Evolutionary conservation across 2,329 filamentous ascomycete genomes (phyloP), one percentile per base, ranked within the genome.

Genomic region (Nigrospora sphaerica): DNA sequence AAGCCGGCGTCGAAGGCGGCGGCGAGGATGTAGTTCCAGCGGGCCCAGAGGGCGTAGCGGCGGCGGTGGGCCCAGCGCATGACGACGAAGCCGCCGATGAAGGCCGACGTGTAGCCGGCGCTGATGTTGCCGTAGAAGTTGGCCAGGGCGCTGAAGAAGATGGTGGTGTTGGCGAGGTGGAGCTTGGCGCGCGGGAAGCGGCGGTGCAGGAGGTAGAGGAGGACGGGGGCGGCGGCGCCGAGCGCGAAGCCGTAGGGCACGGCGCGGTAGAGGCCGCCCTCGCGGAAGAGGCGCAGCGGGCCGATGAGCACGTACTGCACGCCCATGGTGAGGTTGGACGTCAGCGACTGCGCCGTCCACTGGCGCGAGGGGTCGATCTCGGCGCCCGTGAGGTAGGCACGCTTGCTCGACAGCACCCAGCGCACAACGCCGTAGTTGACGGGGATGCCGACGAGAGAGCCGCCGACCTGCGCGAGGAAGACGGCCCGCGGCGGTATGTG

Each of bases 1-100:
- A 80, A 83, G 0, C 77, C 79, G 0, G 78, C 77, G 58, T 83
- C 79, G 53, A 81, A 78, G 1, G 79, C 78, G 1, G 78, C 79
- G 0, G 77, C 79, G 14, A 82, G 58, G 32, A 83, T 72, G 52
- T 81, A 83, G 51, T 81, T 81, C 60, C 81, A 83, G 14, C 73
- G 62, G 41, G 75, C 73, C 78, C 78, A 83, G 9, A 80, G 61
- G 45, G 76, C 67, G 47, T 80, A 80, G 13, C 74, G 66, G 32
- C 74, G 69, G 0, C 78, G 63, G 49, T 78, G 81, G 5, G 73
- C 71, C 69, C 72, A 79, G 57, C 69, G 80, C 74, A 82, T 81
- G 47, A 78, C 74, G 33, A 82, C 67, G 49, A 76, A 80, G 0
- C 77, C 78, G n/a, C 77, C 78, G 13, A 83, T 70, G 49, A 81